These are phyloP conservation scores for Hygrophila difformis DNA, from an alignment of 257 asterid species.

Conservation along the genomic window DNA sequence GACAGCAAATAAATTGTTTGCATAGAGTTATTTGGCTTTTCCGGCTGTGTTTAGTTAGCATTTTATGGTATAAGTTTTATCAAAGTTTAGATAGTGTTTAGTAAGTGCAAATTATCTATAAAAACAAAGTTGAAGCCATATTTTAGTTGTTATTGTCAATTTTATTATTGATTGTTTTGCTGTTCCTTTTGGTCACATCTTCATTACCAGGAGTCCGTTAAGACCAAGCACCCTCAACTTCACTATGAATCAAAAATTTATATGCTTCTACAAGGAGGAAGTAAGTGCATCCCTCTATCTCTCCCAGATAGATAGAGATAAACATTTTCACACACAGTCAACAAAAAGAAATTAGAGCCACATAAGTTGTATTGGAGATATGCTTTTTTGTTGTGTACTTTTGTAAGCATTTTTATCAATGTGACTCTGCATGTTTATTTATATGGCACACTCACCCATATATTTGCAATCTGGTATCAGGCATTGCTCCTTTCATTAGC, in stretches of 20 bases:
- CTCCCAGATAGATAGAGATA: neutral
- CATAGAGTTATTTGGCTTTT: neutral
- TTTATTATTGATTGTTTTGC: neutral
- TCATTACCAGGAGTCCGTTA: slow-evolving; percentile 61
- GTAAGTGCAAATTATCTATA: neutral
- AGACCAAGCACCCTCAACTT: slow-evolving; percentile 84
- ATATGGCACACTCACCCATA: too few species aligned
- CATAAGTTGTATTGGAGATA: too few species aligned
- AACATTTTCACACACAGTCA: neutral
- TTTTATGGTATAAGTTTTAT: too few species aligned
- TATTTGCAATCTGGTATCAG: too few species aligned
- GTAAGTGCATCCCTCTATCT: slow-evolving; percentile 36
- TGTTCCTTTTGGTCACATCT: slow-evolving; percentile 9
- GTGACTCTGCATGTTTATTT: too few species aligned
- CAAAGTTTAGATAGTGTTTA: neutral
- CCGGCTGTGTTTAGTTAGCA: neutral
- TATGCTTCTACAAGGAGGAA: slow-evolving; percentile 90
- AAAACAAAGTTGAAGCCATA: too few species aligned
- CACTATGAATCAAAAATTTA: slow-evolving; percentile 85
- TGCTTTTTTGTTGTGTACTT: too few species aligned
- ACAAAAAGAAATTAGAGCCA: neutral
- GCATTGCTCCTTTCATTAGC: too few species aligned
- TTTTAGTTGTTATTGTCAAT: neutral
- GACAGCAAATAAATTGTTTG: slow-evolving; percentile 2
- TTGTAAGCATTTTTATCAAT: too few species aligned